Evolutionary conservation across 495 filamentous ascomycete species (phyloP).

Genomic region (Penicillium egyptiacum): DNA sequence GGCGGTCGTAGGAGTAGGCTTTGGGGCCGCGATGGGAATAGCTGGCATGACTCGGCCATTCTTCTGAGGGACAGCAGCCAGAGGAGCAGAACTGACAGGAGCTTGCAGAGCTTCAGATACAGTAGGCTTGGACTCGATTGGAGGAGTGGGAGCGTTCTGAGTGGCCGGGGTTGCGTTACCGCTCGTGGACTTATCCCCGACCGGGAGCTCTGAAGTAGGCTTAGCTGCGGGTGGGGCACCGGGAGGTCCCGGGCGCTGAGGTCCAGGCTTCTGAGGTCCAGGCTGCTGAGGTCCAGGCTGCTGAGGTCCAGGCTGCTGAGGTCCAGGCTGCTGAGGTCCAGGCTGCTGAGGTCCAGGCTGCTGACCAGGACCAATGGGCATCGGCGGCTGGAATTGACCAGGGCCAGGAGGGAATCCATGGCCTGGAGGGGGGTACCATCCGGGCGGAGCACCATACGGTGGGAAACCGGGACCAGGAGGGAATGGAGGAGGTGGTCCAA

Average conservation of each 20-base stretch:
- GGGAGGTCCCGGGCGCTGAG: constrained; percentile 41
- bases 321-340: constrained; percentile 2
- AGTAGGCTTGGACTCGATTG: constrained; percentile 67
- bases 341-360: constrained; percentile 49
- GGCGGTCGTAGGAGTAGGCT: constrained; percentile 42
- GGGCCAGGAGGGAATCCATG: constrained; percentile 71
- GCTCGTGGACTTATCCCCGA: constrained; percentile 39
- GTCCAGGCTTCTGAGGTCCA: constrained; percentile 42
- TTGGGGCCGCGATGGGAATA: constrained; percentile 54
- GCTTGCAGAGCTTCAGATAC: constrained; percentile 50
- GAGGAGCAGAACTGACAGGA: constrained; percentile 49
- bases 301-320: constrained; percentile 34
- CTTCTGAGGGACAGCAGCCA: constrained; percentile 47
- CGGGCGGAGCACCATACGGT: constrained; percentile 64
- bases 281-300: not conserved
- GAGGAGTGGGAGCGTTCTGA: constrained; percentile 52
- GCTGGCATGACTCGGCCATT: constrained; percentile 71
- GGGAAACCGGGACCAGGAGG: constrained; percentile 42
- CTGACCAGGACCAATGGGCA: constrained; percentile 52
- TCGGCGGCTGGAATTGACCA: constrained; percentile 56
- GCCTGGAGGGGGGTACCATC: constrained; percentile 78
- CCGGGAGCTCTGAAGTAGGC: constrained; percentile 46
- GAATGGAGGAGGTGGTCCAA: constrained; percentile 60
- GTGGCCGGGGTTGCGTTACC: constrained; percentile 39
- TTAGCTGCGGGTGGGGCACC: constrained; percentile 33